Percentiles rank a stretch among this genome's conserved stretches.
Conservation (phyloP, 495 filamentous ascomycete genomes). For the Margaritispora aquatica region DNA sequence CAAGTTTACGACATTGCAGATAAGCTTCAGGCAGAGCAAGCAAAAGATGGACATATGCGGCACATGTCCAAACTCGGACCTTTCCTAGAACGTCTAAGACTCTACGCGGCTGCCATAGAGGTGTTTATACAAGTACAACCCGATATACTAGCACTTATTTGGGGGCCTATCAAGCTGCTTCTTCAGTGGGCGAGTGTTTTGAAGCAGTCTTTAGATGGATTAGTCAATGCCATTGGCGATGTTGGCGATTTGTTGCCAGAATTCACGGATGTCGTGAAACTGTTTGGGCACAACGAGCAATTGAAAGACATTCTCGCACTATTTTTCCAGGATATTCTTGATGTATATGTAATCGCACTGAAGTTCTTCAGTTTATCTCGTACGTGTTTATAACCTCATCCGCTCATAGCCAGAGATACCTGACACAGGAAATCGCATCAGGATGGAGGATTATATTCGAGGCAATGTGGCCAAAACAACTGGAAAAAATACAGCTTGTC, state of each 20-base stretch:
- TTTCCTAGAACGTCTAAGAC: constrained; percentile 23
- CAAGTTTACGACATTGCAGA: constrained; percentile 26
- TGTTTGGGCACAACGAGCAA: constrained; percentile 14
- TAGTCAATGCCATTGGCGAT: constrained; percentile 17
- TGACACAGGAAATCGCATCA: constrained; percentile 4
- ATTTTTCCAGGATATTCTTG: constrained; percentile 31
- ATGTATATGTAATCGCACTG: constrained; percentile 24
- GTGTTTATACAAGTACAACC: constrained; percentile 30
- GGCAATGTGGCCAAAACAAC: constrained; percentile 18
- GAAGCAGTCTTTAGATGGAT: constrained; percentile 24
- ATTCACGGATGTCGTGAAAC: constrained; percentile 1
- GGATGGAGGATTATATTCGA: constrained; percentile 17
- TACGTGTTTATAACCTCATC: constrained; percentile 9
- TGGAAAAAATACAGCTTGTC: constrained; percentile 15
- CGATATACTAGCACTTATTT: constrained; percentile 28
- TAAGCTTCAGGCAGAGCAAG: constrained; percentile 27
- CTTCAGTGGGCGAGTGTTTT: constrained; percentile 25
- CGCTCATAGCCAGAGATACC: neutral
- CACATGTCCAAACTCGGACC: constrained; percentile 26
- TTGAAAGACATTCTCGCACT: constrained; percentile 24
- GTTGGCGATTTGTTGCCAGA: constrained; percentile 17
- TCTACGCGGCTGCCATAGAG: constrained; percentile 24
- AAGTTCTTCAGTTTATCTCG: constrained; percentile 25
- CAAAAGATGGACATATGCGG: constrained; percentile 15
- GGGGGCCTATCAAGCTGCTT: constrained; percentile 31